Conservation (phyloP, 768 basidiomycete species). For the Lactarius hatsudake region DNA sequence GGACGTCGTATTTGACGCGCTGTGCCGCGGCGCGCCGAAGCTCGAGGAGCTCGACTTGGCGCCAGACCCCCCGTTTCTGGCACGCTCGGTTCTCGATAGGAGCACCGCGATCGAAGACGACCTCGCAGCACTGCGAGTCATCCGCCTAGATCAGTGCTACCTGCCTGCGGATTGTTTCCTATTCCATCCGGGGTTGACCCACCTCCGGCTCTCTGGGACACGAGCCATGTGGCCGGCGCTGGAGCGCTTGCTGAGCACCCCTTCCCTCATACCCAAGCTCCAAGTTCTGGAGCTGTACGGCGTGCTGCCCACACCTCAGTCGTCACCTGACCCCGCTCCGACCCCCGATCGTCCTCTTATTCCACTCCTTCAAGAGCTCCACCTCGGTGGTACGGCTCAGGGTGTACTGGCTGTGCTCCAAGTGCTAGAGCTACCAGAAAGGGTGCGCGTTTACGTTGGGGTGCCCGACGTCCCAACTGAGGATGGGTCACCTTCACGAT, state of each 20-base stretch:
- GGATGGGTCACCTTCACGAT: neutral
- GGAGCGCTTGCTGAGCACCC: slow-evolving; percentile 11
- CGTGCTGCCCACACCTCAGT: neutral
- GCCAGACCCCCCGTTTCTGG: slow-evolving; percentile 6
- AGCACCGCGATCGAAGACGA: neutral
- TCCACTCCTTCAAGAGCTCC: slow-evolving; percentile 8
- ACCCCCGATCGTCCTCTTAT: neutral
- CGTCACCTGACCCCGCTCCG: neutral
- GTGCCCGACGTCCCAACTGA: slow-evolving; percentile 1
- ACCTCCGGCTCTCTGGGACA: slow-evolving; percentile 14
- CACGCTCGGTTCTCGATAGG: neutral
- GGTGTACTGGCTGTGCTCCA: slow-evolving; percentile 7
- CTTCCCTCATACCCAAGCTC: slow-evolving; percentile 6
- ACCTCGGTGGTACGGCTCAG: slow-evolving; percentile 6
- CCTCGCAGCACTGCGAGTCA: slow-evolving; percentile 1
- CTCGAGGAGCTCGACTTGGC: slow-evolving; percentile 22
- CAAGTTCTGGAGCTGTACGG: slow-evolving; percentile 16
- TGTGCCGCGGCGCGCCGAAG: slow-evolving; percentile 1
- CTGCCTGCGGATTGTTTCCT: slow-evolving; percentile 3
- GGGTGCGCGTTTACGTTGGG: slow-evolving; percentile 3
- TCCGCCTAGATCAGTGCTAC: slow-evolving; percentile 10
- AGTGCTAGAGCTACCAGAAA: neutral
- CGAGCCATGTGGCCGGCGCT: slow-evolving; percentile 6
- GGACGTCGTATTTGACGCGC: slow-evolving; percentile 8
- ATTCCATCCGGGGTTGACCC: slow-evolving; percentile 7